Base-by-base conservation (phyloP, 495 filamentous ascomycete species). In the Venustampulla echinocandica region DNA sequence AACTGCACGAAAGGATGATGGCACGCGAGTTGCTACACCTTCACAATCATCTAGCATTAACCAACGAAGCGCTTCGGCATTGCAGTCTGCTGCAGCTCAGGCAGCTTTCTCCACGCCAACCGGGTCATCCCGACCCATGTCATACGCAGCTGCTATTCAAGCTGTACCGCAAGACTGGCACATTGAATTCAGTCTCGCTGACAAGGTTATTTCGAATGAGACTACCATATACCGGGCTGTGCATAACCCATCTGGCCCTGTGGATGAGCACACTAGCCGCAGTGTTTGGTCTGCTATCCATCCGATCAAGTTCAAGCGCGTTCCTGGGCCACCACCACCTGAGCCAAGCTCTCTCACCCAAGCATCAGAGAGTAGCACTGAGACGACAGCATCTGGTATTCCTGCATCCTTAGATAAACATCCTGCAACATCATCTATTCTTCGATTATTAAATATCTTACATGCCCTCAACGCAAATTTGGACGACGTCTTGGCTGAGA, bases 201-300 rank as follows among this genome's bases (percentile, higher is more conserved):
- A 78, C 37, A 82, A 89, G 57, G 75, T 84, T 0, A 82, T 96
- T 53, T 71, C 85, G 0, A 90, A 86, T 53, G 90, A 96, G 52
- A 97, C 87, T 2, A 99, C 93, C 0, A 90, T 99, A 49, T 99
- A 97, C 60, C 83, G 90, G 34, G 93, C 90, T 37, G 85, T 97
- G 13, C 87, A 96, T 54, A 82, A 79, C 61, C 81, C 79, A 34
- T 70, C 79, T 18, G 62, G 75, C 1, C 65, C 79, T 32, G 52
- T 78, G n/a, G 76, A 83, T 15, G 86, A 93, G 41, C 71, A 80
- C 33, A 68, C 74, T 9, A 70, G 68, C 50, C 78, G 86, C 30
- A 92, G 81, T 46, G 77, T 97, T 10, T 99, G 90, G 90, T 87
- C 85, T 30, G 78, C 80, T 0, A 72, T 90, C 37, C 92, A 97